Base-by-base conservation (phyloP, 176 grass and related monocot species). In the Saccharum spontaneum region DNA sequence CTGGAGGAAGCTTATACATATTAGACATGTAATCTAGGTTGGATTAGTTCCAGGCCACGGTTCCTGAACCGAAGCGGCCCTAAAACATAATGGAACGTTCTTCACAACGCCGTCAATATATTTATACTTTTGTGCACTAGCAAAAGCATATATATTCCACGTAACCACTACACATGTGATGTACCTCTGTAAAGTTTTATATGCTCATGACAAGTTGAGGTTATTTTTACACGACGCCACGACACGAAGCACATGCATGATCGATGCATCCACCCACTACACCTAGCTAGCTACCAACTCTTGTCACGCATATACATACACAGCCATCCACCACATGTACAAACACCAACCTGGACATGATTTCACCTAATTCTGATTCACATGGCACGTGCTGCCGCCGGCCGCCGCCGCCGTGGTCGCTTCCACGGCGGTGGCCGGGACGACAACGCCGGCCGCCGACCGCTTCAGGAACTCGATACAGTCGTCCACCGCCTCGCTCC, bases 401-500 rank as follows among this genome's bases (percentile, higher is more conserved):
- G 40, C 76, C 14, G 75, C 43, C 52, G 17, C 81, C 24, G 23
- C 60, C 13, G 75, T 44, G 72, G 31, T 85, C 20, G 13, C 46
- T 0, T 73, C 74, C 37, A 22, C 37, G 44, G 24, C 38, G 55
- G 46, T 31, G 2, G 55, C 30, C 0, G 20, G 0, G 14, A 16
- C 11, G 61, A 22, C 66, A 6, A 75, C 80, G 54, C 82, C 92
- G 11, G 79, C 94, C 9, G 92, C 88, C 20, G 95, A 95, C 17
- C 87, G 78, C 85, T 93, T 98, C 8, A 95, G 55, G 87, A 95
- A 98, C 93, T 95, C 76, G 70, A 98, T 98, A 54, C 95, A 98
- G 8, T 98, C 95, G 86, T 95, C 86, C 1, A 95, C 92, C 8
- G 93, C 95, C 89, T 98, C 90, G 78, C 95, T 98, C 67, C 85